These are phyloP conservation scores for Penicillium sp. DNA, from an alignment of 2,329 filamentous ascomycete species.

Conservation along the genomic window DNA sequence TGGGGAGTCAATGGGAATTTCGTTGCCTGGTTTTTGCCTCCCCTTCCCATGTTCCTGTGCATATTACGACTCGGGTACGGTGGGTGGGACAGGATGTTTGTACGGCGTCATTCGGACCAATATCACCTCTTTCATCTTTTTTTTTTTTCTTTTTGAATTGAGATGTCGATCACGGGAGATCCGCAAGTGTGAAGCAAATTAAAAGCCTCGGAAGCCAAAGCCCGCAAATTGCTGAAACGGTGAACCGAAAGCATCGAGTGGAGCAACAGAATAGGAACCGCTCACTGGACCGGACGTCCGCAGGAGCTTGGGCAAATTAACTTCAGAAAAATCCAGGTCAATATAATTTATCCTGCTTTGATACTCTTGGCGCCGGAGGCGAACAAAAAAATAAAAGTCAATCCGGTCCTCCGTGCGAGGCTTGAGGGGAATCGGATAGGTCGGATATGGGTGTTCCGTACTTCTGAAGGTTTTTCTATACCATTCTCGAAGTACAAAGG, in stretches of 20 bases:
- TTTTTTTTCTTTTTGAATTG: neutral
- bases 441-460: neutral
- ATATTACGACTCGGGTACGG: neutral
- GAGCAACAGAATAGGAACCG: neutral
- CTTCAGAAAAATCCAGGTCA: neutral
- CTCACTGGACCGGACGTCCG: constrained; percentile 24
- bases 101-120: constrained; percentile 16
- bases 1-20: neutral
- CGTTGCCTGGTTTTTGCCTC: neutral
- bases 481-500: neutral
- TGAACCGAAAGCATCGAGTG: neutral
- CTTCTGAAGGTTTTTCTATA: too few relatives aligned
- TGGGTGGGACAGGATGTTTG: constrained; percentile 14
- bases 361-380: constrained; percentile 14
- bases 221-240: neutral
- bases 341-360: constrained; percentile 3
- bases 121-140: constrained; percentile 11
- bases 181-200: constrained; percentile 3
- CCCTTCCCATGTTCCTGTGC: neutral
- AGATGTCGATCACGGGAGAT: constrained; percentile 23
- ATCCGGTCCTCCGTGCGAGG: neutral
- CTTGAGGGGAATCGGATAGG: neutral
- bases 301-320: constrained; percentile 2
- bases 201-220: neutral
- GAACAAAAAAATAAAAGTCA: constrained; percentile 3